Percentiles rank a stretch among this genome's conserved stretches.
Conservation (phyloP, 1,284 basidiomycete species). For the Serendipita sp. region DNA sequence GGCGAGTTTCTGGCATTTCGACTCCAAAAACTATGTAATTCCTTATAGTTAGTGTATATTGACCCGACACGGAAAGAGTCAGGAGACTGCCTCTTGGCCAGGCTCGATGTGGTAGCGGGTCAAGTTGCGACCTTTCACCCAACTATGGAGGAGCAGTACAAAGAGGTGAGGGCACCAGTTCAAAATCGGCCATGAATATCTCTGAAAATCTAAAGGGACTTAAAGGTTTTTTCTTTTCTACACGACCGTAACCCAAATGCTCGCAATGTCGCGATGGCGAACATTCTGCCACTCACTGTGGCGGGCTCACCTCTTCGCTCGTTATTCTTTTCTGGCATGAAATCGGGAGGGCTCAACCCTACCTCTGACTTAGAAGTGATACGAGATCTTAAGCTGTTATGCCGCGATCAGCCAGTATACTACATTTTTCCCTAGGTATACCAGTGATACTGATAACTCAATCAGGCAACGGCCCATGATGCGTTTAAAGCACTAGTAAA, state of each 20-base stretch:
- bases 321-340: constrained; percentile 56
- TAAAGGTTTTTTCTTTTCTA: constrained; percentile 70
- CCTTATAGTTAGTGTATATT: neutral
- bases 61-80: neutral
- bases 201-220: neutral
- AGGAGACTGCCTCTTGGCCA: neutral
- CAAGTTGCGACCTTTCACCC: neutral
- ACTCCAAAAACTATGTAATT: neutral
- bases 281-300: constrained; percentile 68
- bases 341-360: constrained; percentile 42
- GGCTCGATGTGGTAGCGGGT: neutral
- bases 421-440: constrained; percentile 11
- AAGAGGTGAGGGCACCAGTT: constrained; percentile 31
- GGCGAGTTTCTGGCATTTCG: constrained; percentile 6
- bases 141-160: constrained; percentile 41
- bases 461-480: constrained; percentile 80
- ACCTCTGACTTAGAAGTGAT: constrained; percentile 51
- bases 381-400: constrained; percentile 67
- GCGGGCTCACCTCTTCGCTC: constrained; percentile 54
- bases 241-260: constrained; percentile 79
- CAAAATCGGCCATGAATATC: neutral
- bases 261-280: constrained; percentile 72
- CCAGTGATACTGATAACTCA: constrained; percentile 7
- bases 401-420: constrained; percentile 69
- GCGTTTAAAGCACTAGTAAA: constrained; percentile 92